phyloP scores from a whole-genome alignment of 345 rosid species.

The Eucalyptus victrix region DNA sequence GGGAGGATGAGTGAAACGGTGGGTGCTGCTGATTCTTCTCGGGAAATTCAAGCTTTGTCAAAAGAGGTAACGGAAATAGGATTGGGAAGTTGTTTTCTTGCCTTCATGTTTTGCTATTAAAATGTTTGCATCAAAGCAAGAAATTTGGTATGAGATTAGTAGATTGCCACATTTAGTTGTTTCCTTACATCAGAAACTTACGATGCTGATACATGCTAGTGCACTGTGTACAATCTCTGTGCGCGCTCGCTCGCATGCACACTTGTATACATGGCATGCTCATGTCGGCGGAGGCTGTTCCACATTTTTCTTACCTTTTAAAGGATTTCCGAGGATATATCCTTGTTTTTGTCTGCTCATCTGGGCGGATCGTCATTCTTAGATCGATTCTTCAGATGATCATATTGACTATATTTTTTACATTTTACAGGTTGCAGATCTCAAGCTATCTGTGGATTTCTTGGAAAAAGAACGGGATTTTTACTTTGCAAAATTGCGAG shows the following conservation, averaged over 20 bases:
- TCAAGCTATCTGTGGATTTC: constrained; percentile 64
- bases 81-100: neutral
- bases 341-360: neutral
- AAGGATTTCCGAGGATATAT: neutral
- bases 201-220: neutral
- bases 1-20: constrained; percentile 22
- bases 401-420: neutral
- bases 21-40: constrained; percentile 26
- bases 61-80: constrained; percentile 50
- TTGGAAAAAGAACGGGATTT: constrained; percentile 91
- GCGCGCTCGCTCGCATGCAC: neutral
- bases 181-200: neutral
- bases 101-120: neutral
- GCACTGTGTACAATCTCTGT: neutral
- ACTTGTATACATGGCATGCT: neutral
- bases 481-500: constrained; percentile 83
- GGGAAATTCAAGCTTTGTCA: constrained; percentile 51
- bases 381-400: neutral
- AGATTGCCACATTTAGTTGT: neutral
- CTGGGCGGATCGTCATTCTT: neutral
- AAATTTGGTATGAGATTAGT: neutral
- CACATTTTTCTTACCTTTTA: neutral
- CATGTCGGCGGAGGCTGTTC: neutral
- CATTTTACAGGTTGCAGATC: constrained; percentile 42
- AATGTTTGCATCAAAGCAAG: neutral